These are phyloP conservation scores for Ceratobasidium theobromae DNA, from an alignment of 1,284 basidiomycete genomes.

Conservation along the genomic window DNA sequence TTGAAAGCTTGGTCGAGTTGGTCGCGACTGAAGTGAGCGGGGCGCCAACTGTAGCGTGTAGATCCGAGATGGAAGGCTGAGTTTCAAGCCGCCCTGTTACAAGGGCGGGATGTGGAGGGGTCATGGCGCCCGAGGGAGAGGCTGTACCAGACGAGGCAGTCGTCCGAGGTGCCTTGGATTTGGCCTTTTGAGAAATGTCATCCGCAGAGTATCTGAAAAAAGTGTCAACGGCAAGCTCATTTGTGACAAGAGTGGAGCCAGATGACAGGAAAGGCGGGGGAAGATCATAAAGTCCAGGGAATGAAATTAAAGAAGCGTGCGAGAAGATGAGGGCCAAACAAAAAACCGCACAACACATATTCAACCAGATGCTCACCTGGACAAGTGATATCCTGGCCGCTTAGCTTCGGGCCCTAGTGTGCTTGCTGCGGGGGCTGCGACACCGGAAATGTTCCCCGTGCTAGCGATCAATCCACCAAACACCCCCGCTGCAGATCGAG, in stretches of 20 bases:
- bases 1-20: background rate
- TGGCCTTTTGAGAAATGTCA: slow-evolving; percentile 30
- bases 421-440: slow-evolving; percentile 57
- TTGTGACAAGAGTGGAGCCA: background rate
- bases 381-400: slow-evolving; percentile 66
- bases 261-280: slow-evolving; percentile 29
- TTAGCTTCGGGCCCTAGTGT: slow-evolving; percentile 66
- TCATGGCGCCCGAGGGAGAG: slow-evolving; percentile 6
- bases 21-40: background rate
- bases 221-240: background rate
- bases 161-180: background rate
- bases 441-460: slow-evolving; percentile 63
- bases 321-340: slow-evolving; percentile 36
- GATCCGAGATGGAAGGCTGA: no score
- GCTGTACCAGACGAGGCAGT: background rate
- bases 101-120: slow-evolving; percentile 10
- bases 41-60: no score
- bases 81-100: no score
- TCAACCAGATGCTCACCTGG: slow-evolving; percentile 59
- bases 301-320: background rate
- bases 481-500: slow-evolving; percentile 63
- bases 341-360: slow-evolving; percentile 11
- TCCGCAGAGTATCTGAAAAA: slow-evolving; percentile 40
- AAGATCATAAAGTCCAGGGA: no score
- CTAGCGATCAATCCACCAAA: slow-evolving; percentile 73